Evolutionary conservation across 2,329 filamentous ascomycete species (phyloP).

Genomic region (Westerdykella sp.): DNA sequence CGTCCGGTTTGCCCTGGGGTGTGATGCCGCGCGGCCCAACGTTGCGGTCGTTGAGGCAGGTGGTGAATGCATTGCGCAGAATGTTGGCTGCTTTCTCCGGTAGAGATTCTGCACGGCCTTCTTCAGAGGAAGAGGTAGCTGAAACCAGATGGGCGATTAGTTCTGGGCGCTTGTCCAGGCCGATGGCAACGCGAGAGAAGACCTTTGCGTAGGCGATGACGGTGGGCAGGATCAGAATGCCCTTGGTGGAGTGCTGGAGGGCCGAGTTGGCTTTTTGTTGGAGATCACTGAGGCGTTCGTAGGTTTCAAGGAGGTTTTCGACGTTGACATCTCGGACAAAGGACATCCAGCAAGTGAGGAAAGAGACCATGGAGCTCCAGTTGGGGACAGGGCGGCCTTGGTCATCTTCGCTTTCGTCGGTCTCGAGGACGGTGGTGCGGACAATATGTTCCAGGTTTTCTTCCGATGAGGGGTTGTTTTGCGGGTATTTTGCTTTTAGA

Average conservation of each 20-base stretch:
- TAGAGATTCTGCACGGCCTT: slow-evolving; percentile 67
- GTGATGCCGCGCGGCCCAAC: slow-evolving; percentile 52
- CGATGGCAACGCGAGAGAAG: slow-evolving; percentile 76
- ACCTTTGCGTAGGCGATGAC: slow-evolving; percentile 76
- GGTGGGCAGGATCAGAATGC: slow-evolving; percentile 74
- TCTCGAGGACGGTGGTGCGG: slow-evolving; percentile 36
- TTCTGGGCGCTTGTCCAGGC: slow-evolving; percentile 72
- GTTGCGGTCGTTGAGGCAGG: slow-evolving; percentile 75
- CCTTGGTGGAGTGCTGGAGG: slow-evolving; percentile 70
- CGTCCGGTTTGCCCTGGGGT: slow-evolving; percentile 61
- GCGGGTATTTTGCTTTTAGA: slow-evolving; percentile 20
- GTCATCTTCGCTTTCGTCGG: slow-evolving; percentile 48
- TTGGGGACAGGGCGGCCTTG: slow-evolving; percentile 52
- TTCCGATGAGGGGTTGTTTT: slow-evolving; percentile 12
- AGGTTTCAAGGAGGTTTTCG: slow-evolving; percentile 66
- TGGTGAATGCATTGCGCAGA: slow-evolving; percentile 84
- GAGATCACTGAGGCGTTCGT: slow-evolving; percentile 66
- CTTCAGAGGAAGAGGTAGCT: slow-evolving; percentile 48
- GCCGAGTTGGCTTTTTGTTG: slow-evolving; percentile 78
- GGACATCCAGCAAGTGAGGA: slow-evolving; percentile 72
- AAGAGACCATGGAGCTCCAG: slow-evolving; percentile 72
- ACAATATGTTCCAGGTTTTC: slow-evolving; percentile 21
- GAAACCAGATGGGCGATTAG: slow-evolving; percentile 59
- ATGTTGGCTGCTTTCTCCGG: slow-evolving; percentile 85
- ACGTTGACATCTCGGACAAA: slow-evolving; percentile 78